Conservation (phyloP, 2,329 filamentous ascomycete genomes). For the Talaromyces pinophilus region DNA sequence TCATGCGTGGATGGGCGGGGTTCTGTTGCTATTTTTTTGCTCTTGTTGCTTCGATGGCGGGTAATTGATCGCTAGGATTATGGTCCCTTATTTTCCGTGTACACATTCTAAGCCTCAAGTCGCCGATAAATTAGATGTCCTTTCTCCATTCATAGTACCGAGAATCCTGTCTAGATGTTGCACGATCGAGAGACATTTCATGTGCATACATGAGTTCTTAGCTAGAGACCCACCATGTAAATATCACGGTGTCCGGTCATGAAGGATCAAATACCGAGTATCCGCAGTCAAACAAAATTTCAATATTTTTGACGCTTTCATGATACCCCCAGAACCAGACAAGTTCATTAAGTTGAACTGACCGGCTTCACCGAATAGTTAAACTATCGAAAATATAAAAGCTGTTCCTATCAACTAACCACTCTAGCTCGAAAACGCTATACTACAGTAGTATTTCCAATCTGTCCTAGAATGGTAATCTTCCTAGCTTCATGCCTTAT, state of each 20-base stretch:
- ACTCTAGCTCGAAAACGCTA: not conserved
- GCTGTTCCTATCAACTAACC: not conserved
- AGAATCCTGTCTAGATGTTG: not conserved
- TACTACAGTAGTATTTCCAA: not conserved
- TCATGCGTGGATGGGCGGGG: not conserved
- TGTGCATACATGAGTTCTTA: not conserved
- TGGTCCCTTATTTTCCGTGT: not conserved
- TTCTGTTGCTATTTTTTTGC: not conserved
- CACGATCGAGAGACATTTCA: not conserved
- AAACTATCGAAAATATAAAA: not conserved
- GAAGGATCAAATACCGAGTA: conserved; percentile 2
- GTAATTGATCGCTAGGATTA: not conserved
- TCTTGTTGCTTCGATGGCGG: not conserved
- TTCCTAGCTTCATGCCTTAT: not conserved
- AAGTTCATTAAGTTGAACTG: not conserved
- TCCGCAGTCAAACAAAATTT: not conserved
- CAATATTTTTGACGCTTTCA: not conserved
- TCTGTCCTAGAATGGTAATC: not conserved
- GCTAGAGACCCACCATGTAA: conserved; percentile 1
- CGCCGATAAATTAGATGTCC: no score
- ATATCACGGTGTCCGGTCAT: not conserved
- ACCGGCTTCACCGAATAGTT: not conserved
- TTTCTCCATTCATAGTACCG: not conserved
- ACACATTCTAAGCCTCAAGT: not conserved
- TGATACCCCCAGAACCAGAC: not conserved